A percentile compares a stretch with the other conserved stretches of the same genome.
Conservation (phyloP, 2,329 filamentous ascomycete genomes). For the Fusarium sterilihyphosum region DNA sequence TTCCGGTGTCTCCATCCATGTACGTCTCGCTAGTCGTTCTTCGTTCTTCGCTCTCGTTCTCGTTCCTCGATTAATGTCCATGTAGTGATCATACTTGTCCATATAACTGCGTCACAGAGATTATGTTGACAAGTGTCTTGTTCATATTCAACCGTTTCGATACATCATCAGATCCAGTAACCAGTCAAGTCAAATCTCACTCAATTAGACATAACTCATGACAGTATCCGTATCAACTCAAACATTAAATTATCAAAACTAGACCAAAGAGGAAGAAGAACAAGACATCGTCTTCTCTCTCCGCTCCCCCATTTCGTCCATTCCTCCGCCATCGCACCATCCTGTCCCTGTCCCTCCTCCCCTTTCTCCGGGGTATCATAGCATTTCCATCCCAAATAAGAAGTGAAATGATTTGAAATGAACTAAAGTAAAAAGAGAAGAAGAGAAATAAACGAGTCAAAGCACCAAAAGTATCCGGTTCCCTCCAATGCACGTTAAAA, state of each 20-base stretch:
- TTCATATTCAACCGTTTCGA: not conserved
- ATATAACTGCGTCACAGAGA: not conserved
- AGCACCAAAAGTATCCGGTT: conserved; percentile 21
- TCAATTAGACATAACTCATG: not conserved
- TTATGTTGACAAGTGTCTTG: not conserved
- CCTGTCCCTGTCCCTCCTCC: conserved; percentile 19
- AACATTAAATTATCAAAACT: conserved; percentile 31
- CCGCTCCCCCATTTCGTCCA: not conserved
- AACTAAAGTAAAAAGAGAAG: not conserved
- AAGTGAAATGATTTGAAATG: conserved; percentile 2
- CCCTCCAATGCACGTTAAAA: conserved; percentile 11
- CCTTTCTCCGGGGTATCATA: conserved; percentile 38
- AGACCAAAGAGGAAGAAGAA: conserved; percentile 21
- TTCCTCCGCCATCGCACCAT: conserved; percentile 19
- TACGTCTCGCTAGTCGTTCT: not conserved
- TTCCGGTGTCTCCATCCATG: conserved; percentile 6
- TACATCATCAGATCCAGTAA: not conserved
- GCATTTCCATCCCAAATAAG: conserved; percentile 26
- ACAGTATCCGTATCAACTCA: conserved; percentile 11
- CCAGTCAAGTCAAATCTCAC: not conserved
- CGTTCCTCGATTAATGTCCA: not conserved
- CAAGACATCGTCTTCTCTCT: conserved; percentile 2
- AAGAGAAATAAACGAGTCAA: conserved; percentile 12
- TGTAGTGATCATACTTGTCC: not conserved
- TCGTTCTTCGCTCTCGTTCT: not conserved